Evolutionary conservation across 2,329 filamentous ascomycete genomes (phyloP).

Genomic region (Penicillium crustosum): DNA sequence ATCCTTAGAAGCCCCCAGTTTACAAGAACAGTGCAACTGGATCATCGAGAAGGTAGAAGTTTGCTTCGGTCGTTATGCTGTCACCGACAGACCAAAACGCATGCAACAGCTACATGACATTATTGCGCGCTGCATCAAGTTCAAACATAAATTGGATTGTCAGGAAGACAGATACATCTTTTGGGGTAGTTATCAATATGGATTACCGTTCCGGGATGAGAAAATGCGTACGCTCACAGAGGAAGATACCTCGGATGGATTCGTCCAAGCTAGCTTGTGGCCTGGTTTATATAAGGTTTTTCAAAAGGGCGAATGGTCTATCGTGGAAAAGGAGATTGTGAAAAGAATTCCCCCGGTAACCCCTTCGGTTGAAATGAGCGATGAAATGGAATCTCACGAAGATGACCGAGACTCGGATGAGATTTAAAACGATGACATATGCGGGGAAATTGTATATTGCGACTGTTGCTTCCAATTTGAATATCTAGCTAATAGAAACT

Average conservation of each 20-base stretch:
- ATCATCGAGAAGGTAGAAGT: conserved; percentile 2
- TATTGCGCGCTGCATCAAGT: conserved; percentile 12
- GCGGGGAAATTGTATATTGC: neutral
- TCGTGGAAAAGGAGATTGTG: conserved; percentile 15
- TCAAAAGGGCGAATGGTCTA: neutral
- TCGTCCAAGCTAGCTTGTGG: conserved; percentile 14
- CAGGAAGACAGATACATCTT: conserved; percentile 19
- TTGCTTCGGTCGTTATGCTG: neutral
- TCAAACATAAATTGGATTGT: conserved; percentile 23
- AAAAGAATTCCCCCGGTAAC: neutral
- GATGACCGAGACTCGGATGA: neutral
- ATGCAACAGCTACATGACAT: conserved; percentile 8
- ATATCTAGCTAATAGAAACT: neutral
- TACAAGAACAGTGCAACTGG: neutral
- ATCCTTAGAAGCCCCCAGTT: neutral
- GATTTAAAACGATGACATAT: neutral
- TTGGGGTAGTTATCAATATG: conserved; percentile 5
- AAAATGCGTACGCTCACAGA: conserved; percentile 7
- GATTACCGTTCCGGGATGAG: neutral
- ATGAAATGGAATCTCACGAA: neutral
- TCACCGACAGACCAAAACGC: neutral
- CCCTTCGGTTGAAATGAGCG: neutral
- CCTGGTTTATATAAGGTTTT: conserved; percentile 13
- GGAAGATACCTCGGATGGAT: neutral
- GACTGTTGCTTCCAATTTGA: neutral